These are phyloP conservation scores for Fusarium dlaminii DNA, from an alignment of 2,329 filamentous ascomycete genomes.

Conservation along the genomic window DNA sequence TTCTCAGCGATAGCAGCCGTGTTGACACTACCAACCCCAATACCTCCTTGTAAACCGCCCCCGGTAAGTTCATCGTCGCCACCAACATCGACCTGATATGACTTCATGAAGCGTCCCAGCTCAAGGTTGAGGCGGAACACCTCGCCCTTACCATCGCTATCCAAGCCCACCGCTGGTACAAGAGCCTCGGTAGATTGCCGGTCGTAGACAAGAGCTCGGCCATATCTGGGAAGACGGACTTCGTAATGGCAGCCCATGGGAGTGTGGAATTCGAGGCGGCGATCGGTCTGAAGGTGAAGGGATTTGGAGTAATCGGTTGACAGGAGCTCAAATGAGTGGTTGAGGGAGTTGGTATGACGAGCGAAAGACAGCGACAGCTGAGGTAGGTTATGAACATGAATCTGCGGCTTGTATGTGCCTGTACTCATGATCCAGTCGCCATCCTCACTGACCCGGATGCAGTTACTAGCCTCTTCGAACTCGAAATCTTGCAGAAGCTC, in stretches of 20 bases:
- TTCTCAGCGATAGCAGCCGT: constrained; percentile 86
- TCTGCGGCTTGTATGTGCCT: constrained; percentile 74
- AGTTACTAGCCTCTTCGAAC: constrained; percentile 94
- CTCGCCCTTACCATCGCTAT: constrained; percentile 85
- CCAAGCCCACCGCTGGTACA: constrained; percentile 87
- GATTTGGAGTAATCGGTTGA: constrained; percentile 95
- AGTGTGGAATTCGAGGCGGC: constrained; percentile 92
- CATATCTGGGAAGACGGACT: constrained; percentile 91
- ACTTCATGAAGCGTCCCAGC: constrained; percentile 91
- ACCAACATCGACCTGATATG: constrained; percentile 90
- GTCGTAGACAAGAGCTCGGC: constrained; percentile 88
- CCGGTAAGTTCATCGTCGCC: constrained; percentile 79
- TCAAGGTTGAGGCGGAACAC: constrained; percentile 94
- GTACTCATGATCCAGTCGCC: constrained; percentile 98
- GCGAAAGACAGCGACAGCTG: constrained; percentile 94
- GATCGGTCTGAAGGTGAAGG: constrained; percentile 90
- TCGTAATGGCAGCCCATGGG: constrained; percentile 87
- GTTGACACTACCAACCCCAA: constrained; percentile 87
- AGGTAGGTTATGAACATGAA: constrained; percentile 94
- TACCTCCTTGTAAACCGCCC: constrained; percentile 84
- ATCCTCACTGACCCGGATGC: constrained; percentile 90
- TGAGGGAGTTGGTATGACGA: constrained; percentile 90
- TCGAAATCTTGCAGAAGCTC: constrained; percentile 98
- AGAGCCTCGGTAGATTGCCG: constrained; percentile 83
- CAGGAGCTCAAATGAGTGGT: constrained; percentile 89